Percentiles rank a stretch among this genome's conserved stretches.
Evolutionary conservation across 1,284 basidiomycete genomes (phyloP).

Genomic region (Trametes pubescens): DNA sequence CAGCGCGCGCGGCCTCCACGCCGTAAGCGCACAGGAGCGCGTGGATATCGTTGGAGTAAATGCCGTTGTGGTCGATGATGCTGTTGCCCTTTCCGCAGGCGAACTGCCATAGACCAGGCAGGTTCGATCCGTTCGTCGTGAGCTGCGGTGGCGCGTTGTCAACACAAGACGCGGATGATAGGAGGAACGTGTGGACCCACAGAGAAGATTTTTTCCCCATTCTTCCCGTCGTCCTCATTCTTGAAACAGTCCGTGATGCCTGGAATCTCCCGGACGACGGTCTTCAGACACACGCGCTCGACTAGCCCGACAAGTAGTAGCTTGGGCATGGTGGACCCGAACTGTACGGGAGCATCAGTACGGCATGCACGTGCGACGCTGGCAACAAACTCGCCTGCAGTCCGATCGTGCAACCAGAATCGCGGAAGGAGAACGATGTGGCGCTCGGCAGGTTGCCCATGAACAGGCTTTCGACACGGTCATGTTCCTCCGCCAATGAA

Average conservation of each 20-base stretch:
- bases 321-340: constrained; percentile 81
- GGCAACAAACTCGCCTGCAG: constrained; percentile 69
- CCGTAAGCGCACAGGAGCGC: constrained; percentile 94
- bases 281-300: constrained; percentile 84
- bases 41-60: constrained; percentile 97
- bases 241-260: constrained; percentile 88
- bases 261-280: constrained; percentile 89
- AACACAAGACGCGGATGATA: constrained; percentile 2
- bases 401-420: constrained; percentile 78
- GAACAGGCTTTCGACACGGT: constrained; percentile 61
- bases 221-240: constrained; percentile 63
- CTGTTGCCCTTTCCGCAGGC: constrained; percentile 67
- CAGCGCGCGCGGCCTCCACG: constrained; percentile 95
- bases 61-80: constrained; percentile 84
- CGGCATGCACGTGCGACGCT: constrained; percentile 12
- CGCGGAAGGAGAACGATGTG: constrained; percentile 81
- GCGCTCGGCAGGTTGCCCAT: constrained; percentile 63
- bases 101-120: constrained; percentile 91
- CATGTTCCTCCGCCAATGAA: constrained; percentile 40
- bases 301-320: constrained; percentile 91
- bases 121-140: constrained; percentile 91
- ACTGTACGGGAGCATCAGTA: constrained; percentile 50
- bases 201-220: constrained; percentile 55
- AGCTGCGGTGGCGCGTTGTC: constrained; percentile 53
- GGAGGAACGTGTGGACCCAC: constrained; percentile 46